These are phyloP conservation scores for Erodium moschatum DNA, from an alignment of 441 rosid species.

Conservation along the genomic window DNA sequence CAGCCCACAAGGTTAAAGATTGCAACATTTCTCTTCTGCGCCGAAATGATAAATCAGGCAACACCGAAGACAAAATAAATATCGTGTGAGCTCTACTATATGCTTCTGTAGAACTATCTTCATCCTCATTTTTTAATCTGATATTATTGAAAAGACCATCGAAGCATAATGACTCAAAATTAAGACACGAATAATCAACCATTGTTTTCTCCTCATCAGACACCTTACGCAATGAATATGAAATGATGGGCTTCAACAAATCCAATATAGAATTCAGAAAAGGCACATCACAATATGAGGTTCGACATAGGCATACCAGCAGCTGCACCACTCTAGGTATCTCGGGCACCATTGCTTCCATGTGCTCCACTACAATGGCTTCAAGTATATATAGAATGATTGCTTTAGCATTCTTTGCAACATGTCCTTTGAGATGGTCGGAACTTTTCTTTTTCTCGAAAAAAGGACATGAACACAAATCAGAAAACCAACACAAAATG, in stretches of 20 bases:
- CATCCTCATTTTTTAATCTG: constrained; percentile 31
- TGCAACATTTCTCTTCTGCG: constrained; percentile 44
- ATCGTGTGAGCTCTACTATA: constrained; percentile 45
- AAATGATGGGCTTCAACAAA: constrained; percentile 63
- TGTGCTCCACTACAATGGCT: constrained; percentile 61
- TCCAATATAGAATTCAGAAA: constrained; percentile 52
- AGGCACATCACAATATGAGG: constrained; percentile 56
- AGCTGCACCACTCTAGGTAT: constrained; percentile 70
- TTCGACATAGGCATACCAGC: constrained; percentile 53
- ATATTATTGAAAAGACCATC: constrained; percentile 53
- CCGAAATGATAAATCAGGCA: constrained; percentile 52
- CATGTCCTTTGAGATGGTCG: constrained; percentile 48
- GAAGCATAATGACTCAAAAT: constrained; percentile 72
- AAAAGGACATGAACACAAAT: constrained; percentile 61
- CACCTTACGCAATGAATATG: constrained; percentile 52
- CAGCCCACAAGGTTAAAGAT: constrained; percentile 51
- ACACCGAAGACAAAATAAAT: constrained; percentile 53
- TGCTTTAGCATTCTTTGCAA: constrained; percentile 66
- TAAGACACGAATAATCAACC: constrained; percentile 49
- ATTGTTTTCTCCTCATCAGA: constrained; percentile 44
- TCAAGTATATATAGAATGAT: constrained; percentile 64
- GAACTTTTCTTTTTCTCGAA: constrained; percentile 27
- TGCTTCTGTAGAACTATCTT: constrained; percentile 31
- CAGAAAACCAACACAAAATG: constrained; percentile 81
- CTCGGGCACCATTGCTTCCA: constrained; percentile 83